Percentiles rank a stretch among this genome's conserved stretches.
Evolutionary conservation across 2,329 filamentous ascomycete genomes (phyloP).

Genomic region (Neoarthrinium moseri): DNA sequence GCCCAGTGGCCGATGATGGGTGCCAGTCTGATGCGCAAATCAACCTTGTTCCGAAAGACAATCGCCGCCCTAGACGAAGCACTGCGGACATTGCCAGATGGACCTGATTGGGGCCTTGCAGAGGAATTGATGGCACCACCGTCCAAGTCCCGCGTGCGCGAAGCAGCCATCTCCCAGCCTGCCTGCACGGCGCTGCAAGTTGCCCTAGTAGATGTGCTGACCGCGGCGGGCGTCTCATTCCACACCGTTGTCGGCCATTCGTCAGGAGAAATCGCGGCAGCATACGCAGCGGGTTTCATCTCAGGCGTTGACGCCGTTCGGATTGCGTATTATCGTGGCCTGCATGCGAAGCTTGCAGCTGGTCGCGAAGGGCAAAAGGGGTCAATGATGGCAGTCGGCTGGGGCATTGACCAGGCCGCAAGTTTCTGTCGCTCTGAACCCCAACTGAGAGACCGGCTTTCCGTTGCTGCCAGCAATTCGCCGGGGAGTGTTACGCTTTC

Average conservation of each 20-base stretch:
- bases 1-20: constrained; percentile 6
- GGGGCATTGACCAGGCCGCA: constrained; percentile 15
- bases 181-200: constrained; percentile 40
- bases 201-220: constrained; percentile 31
- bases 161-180: constrained; percentile 19
- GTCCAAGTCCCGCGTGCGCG: constrained; percentile 11
- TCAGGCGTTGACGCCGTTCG: constrained; percentile 24
- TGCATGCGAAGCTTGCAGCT: constrained; percentile 18
- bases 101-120: constrained; percentile 16
- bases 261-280: constrained; percentile 24
- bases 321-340: constrained; percentile 30
- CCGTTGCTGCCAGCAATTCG: constrained; percentile 16
- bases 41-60: constrained; percentile 9
- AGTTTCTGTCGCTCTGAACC: constrained; percentile 1
- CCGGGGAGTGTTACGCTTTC: constrained; percentile 13
- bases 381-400: constrained; percentile 42
- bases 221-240: constrained; percentile 17
- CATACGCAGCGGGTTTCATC: constrained; percentile 19
- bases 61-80: constrained; percentile 16
- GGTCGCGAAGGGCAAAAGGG: constrained; percentile 19
- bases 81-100: constrained; percentile 15
- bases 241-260: constrained; percentile 25
- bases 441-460: constrained; percentile 1
- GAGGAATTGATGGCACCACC: constrained; percentile 13
- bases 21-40: constrained; percentile 3